Evolutionary conservation across 2,329 filamentous ascomycete genomes (phyloP).

Genomic region (Cytospora chrysosperma): DNA sequence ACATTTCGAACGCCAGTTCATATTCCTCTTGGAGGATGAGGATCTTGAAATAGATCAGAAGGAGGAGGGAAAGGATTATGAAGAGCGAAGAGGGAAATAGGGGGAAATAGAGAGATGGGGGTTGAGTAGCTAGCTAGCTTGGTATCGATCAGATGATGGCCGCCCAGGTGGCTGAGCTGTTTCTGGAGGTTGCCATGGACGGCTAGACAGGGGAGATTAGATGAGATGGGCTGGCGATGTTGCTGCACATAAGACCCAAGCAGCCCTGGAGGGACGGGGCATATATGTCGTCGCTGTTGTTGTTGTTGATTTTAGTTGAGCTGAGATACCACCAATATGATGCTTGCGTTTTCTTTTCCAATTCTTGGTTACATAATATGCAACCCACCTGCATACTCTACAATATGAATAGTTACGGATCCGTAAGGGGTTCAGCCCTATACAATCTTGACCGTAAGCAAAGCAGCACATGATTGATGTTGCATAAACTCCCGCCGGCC

Average conservation of each 20-base stretch:
- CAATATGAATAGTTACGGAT: no score
- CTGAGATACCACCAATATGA: slow-evolving; percentile 24
- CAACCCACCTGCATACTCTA: no score
- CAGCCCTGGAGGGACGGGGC: background rate
- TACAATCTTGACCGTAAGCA: no score
- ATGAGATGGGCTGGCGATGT: background rate
- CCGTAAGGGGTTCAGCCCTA: no score
- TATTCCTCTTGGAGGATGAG: background rate
- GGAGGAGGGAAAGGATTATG: background rate
- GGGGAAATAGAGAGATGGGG: background rate
- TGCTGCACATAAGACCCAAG: background rate
- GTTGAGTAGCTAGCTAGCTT: background rate
- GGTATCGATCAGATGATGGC: background rate
- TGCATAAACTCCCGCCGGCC: no score
- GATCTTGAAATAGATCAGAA: background rate
- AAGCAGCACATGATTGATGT: no score
- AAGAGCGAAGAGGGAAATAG: background rate
- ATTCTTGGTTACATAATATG: no score
- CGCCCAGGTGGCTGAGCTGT: background rate
- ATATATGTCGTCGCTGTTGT: slow-evolving; percentile 16
- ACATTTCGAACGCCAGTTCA: background rate
- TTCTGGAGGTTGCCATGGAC: background rate
- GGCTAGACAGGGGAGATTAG: background rate
- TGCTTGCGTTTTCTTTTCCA: slow-evolving; percentile 22
- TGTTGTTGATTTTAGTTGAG: slow-evolving; percentile 23